Evolutionary conservation across 192 early-diverging fungal genomes (phyloP).

Genomic region (Kappamyces sp.): DNA sequence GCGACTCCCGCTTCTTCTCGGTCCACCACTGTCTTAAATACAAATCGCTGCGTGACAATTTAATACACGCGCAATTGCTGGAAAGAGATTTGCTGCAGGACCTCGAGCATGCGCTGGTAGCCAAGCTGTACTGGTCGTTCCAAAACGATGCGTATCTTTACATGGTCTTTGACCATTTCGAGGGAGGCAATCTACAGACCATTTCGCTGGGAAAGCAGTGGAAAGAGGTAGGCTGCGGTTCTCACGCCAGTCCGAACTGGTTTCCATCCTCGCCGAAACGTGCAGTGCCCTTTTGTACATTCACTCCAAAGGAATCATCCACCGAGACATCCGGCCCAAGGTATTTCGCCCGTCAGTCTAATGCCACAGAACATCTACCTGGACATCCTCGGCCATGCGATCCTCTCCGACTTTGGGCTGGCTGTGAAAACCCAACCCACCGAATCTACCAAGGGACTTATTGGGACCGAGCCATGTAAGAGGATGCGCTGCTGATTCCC

Average conservation of each 20-base stretch:
- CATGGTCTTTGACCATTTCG: slow-evolving; percentile 79
- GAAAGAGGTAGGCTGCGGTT: background rate
- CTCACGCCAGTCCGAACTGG: background rate
- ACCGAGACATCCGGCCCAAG: slow-evolving; percentile 62
- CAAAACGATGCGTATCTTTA: slow-evolving; percentile 81
- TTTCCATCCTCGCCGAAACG: slow-evolving; percentile 34
- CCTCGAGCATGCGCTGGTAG: slow-evolving; percentile 19
- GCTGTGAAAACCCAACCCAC: slow-evolving; percentile 93
- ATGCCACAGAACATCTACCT: slow-evolving; percentile 74
- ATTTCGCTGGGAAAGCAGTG: slow-evolving; percentile 54
- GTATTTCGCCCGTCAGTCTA: slow-evolving; percentile 8
- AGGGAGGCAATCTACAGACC: slow-evolving; percentile 80
- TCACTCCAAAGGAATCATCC: slow-evolving; percentile 57
- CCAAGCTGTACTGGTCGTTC: slow-evolving; percentile 78
- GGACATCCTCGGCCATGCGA: slow-evolving; percentile 91
- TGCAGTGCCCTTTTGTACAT: slow-evolving; percentile 54
- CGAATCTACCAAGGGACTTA: slow-evolving; percentile 42
- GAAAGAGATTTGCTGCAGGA: slow-evolving; percentile 75
- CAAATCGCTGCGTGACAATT: slow-evolving; percentile 65
- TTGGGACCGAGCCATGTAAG: slow-evolving; percentile 56
- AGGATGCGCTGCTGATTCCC: slow-evolving; percentile 56
- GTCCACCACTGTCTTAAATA: slow-evolving; percentile 86
- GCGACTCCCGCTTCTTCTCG: slow-evolving; percentile 63
- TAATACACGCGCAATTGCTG: slow-evolving; percentile 68
- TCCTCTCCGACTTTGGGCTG: slow-evolving; percentile 76